A percentile compares a stretch with the other conserved stretches of the same genome.
phyloP scores from a whole-genome alignment of 495 filamentous ascomycete genomes.

The Aspergillus sclerotiicarbonarius region DNA sequence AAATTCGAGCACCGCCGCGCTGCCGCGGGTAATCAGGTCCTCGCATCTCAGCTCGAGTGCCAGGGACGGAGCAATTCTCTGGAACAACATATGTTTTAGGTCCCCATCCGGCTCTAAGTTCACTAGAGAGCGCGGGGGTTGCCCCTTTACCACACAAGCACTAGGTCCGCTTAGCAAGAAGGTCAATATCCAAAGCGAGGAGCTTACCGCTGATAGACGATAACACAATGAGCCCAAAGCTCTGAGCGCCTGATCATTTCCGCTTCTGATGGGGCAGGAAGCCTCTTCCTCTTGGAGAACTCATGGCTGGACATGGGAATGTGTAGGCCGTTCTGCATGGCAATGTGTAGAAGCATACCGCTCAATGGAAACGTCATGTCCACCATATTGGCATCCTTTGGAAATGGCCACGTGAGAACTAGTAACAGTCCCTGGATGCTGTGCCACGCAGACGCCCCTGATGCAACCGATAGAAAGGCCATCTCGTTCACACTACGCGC shows the following conservation, averaged over 20 bases:
- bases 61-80: slow-evolving; percentile 32
- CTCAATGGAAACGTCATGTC: slow-evolving; percentile 43
- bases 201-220: slow-evolving; percentile 41
- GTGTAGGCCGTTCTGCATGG: slow-evolving; percentile 52
- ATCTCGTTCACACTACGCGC: slow-evolving; percentile 42
- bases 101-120: slow-evolving; percentile 35
- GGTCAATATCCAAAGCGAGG: background rate
- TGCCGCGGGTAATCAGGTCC: slow-evolving; percentile 36
- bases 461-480: slow-evolving; percentile 41
- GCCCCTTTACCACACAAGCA: slow-evolving; percentile 39
- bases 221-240: slow-evolving; percentile 44
- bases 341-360: slow-evolving; percentile 43
- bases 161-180: slow-evolving; percentile 17
- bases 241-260: slow-evolving; percentile 40
- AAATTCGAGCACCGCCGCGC: slow-evolving; percentile 33
- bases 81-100: slow-evolving; percentile 32
- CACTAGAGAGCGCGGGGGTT: slow-evolving; percentile 31
- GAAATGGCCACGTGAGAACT: slow-evolving; percentile 50
- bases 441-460: slow-evolving; percentile 39
- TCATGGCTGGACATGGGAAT: slow-evolving; percentile 49
- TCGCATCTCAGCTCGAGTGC: slow-evolving; percentile 35
- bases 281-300: slow-evolving; percentile 34
- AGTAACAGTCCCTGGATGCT: slow-evolving; percentile 49
- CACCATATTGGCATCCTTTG: slow-evolving; percentile 39
- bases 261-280: slow-evolving; percentile 31